phyloP scores from a whole-genome alignment of 345 rosid species.

The Brassica cretica region DNA sequence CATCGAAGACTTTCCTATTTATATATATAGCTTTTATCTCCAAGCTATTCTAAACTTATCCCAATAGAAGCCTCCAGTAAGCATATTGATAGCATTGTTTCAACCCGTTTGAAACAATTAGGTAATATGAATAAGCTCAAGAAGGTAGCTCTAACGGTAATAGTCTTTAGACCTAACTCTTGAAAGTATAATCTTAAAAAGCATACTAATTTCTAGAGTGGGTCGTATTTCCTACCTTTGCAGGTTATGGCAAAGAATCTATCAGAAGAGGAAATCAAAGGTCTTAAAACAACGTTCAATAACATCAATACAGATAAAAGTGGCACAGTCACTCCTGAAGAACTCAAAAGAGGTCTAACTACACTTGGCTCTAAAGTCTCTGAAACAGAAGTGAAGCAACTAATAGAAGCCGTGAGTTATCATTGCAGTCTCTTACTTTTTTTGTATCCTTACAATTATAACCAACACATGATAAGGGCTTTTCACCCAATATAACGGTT shows the following conservation, averaged over 20 bases:
- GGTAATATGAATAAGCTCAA: background rate
- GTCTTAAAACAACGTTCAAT: conserved; percentile 64
- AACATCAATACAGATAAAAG: conserved; percentile 55
- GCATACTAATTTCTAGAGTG: background rate
- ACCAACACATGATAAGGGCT: background rate
- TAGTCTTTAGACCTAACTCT: background rate
- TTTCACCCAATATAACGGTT: conserved; percentile 4
- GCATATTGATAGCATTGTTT: background rate
- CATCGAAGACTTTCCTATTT: no score
- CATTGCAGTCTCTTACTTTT: background rate
- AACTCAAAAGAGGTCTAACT: conserved; percentile 62
- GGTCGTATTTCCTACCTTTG: background rate
- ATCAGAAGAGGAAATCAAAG: conserved; percentile 71
- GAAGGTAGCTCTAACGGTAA: background rate
- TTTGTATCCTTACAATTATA: background rate
- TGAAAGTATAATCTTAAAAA: no score
- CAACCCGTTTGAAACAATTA: background rate
- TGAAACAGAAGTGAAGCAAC: conserved; percentile 68
- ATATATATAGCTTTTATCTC: no score
- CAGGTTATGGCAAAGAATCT: conserved; percentile 76
- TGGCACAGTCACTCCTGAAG: conserved; percentile 52
- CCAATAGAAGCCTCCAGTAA: background rate
- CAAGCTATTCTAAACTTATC: no score
- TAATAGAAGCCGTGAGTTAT: conserved; percentile 75
- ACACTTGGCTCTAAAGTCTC: conserved; percentile 69